Conservation (phyloP, 192 early-diverging fungal genomes). For the Coemansia sp. region DNA sequence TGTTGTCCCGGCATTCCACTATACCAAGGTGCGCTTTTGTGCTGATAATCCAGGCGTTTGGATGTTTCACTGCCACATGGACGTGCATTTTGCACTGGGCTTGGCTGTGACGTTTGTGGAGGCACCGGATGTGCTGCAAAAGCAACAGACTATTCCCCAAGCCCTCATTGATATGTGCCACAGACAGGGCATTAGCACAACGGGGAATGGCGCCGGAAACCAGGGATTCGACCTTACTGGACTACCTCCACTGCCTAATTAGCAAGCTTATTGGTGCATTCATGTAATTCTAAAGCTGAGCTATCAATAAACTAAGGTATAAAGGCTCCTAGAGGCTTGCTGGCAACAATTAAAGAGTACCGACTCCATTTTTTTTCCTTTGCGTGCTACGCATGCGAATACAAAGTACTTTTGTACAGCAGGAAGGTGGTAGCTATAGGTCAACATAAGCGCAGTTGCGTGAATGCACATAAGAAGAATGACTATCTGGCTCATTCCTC, state of each 20-base stretch:
- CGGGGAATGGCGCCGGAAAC: conserved; percentile 77
- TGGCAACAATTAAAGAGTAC: too few relatives aligned
- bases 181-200: conserved; percentile 53
- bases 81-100: conserved; percentile 67
- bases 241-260: conserved; percentile 16
- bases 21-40: conserved; percentile 66
- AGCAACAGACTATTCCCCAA: conserved; percentile 54
- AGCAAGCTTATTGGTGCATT: not conserved
- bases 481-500: too few relatives aligned
- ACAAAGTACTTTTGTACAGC: too few relatives aligned
- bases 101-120: conserved; percentile 70
- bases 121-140: conserved; percentile 64
- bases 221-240: conserved; percentile 65
- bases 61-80: conserved; percentile 80
- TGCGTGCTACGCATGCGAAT: too few relatives aligned
- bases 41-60: conserved; percentile 85
- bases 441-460: too few relatives aligned
- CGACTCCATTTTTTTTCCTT: too few relatives aligned
- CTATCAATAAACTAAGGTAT: not conserved
- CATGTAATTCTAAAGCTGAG: not conserved
- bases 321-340: too few relatives aligned
- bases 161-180: conserved; percentile 64
- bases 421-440: too few relatives aligned
- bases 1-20: conserved; percentile 59
- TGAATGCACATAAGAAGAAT: too few relatives aligned